Evolutionary conservation across 176 grass and related monocot species (phyloP), one percentile per base, ranked within the genome.

Genomic region (Themeda triandra): DNA sequence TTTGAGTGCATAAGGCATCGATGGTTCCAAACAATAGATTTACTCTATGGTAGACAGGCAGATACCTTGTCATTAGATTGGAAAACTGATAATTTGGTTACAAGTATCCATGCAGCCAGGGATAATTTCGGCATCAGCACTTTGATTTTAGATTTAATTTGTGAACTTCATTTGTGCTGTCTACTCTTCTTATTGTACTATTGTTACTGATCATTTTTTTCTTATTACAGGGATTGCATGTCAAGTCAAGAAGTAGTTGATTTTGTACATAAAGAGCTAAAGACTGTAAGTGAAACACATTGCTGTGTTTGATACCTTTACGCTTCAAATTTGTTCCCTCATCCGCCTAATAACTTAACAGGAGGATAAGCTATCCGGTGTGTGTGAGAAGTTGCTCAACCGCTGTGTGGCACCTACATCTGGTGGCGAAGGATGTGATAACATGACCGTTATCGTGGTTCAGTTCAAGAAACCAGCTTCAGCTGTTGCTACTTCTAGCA

Each of bases 381-480:
- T 98, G 17, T 98, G 93, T 37, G 93, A 92, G 74, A 93, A 88
- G 85, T 28, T 98, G 60, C 82, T 98, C 13, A 91, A 95, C 64
- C 79, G 49, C 54, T 98, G 96, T 51, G 78, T 98, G 86, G 96
- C 96, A 32, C 89, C 93, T 3, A 89, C 86, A 23, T 46, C 73
- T 49, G 91, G 92, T 7, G 92, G 86, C 0, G 96, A 98, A 7
- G 95, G 96, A 69, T 98, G 93, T 2, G 96, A 98, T 63, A 98
- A 98, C 77, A 98, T 98, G 96, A 98, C 96, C 0, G 91, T 93
- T 74, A 93, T 98, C 35, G 48, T 98, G 29, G 96, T 98, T 49
- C 87, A 93, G 73, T 88, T 98, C 17, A 98, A 98, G 76, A 92
- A 93, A 76, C 87, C 80, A 40, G 40, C 30, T 21, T 31, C 36